Conservation (phyloP, 306 rosid species). For the Gillenia trifoliata region DNA sequence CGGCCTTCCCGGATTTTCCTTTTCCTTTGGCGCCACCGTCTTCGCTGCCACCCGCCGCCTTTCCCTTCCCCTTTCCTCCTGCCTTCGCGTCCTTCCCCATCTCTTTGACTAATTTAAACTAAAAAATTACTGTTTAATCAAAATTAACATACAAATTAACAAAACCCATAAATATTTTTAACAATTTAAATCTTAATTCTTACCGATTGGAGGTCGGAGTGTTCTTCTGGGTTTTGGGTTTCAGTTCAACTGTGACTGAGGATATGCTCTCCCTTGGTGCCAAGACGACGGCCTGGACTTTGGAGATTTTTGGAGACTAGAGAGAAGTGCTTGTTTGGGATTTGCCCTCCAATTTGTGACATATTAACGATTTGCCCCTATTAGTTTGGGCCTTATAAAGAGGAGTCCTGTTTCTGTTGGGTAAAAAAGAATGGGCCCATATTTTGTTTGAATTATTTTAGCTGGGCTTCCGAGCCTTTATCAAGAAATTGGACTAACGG, state of each 20-base stretch:
- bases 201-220: not conserved
- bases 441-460: not conserved
- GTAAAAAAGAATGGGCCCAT: not conserved
- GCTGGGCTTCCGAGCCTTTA: not conserved
- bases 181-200: not conserved
- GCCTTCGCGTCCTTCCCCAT: constrained; percentile 88
- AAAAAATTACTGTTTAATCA: not conserved
- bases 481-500: not conserved
- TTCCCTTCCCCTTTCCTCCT: constrained; percentile 82
- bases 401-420: too few species aligned
- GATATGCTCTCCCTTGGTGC: not conserved
- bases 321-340: not conserved
- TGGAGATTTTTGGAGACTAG: not conserved
- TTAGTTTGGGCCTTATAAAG: not conserved
- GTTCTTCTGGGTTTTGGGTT: not conserved
- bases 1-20: constrained; percentile 75
- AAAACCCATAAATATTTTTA: not conserved
- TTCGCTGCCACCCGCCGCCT: constrained; percentile 69
- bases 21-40: constrained; percentile 72
- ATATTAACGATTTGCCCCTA: not conserved
- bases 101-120: constrained; percentile 10
- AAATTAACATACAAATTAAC: not conserved
- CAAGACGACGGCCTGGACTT: not conserved
- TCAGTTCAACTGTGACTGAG: not conserved
- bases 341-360: not conserved